Evolutionary conservation across 495 filamentous ascomycete genomes (phyloP).

Genomic region (Penicillium cosmopolitanum): DNA sequence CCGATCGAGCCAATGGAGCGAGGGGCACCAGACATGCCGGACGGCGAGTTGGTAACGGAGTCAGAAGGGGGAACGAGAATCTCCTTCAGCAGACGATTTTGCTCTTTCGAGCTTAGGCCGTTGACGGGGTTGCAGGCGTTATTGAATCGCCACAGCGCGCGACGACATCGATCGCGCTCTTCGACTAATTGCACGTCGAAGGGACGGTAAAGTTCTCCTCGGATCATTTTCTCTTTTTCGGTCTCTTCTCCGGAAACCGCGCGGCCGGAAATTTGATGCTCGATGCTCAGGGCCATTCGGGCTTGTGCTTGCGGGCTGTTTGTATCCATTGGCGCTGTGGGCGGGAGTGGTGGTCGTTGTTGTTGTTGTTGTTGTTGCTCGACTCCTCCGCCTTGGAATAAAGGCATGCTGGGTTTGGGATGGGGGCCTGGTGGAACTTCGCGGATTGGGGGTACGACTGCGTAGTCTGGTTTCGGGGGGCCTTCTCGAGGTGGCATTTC

Average conservation of each 20-base stretch:
- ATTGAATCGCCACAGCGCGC: slow-evolving; percentile 87
- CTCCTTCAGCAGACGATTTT: slow-evolving; percentile 76
- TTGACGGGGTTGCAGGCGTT: slow-evolving; percentile 79
- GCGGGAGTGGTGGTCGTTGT: slow-evolving; percentile 22
- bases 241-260: slow-evolving; percentile 50
- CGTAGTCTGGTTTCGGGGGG: slow-evolving; percentile 45
- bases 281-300: slow-evolving; percentile 50
- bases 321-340: slow-evolving; percentile 38
- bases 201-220: slow-evolving; percentile 77
- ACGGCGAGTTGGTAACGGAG: slow-evolving; percentile 51
- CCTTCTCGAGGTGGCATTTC: slow-evolving; percentile 44
- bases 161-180: slow-evolving; percentile 85
- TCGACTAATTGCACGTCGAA: slow-evolving; percentile 77
- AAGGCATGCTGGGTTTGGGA: slow-evolving; percentile 40
- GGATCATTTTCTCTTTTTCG: slow-evolving; percentile 94
- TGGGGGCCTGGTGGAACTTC: slow-evolving; percentile 44
- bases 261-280: slow-evolving; percentile 45
- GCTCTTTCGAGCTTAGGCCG: slow-evolving; percentile 76
- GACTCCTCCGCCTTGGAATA: slow-evolving; percentile 37
- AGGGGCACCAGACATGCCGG: slow-evolving; percentile 35
- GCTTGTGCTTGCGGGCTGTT: slow-evolving; percentile 51
- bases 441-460: slow-evolving; percentile 47
- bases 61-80: slow-evolving; percentile 58
- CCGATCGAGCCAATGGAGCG: slow-evolving; percentile 65
- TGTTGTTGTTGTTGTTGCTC: slow-evolving; percentile 49